Evolutionary conservation across 2,329 filamentous ascomycete genomes (phyloP).

Genomic region (Apiospora rasikravindrae): DNA sequence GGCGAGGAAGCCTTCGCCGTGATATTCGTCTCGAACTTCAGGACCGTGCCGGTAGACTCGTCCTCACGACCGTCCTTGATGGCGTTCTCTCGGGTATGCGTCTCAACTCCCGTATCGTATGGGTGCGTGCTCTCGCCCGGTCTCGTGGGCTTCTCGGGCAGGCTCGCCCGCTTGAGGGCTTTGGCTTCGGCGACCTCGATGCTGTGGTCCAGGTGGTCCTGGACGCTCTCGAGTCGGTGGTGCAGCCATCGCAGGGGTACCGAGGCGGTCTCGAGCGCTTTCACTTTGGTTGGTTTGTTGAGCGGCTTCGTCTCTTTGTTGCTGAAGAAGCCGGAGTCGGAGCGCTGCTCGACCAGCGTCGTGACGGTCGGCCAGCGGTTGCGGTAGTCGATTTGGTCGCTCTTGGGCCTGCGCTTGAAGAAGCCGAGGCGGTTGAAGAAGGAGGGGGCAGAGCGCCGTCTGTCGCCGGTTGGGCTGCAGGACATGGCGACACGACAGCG

Average conservation of each 20-base stretch:
- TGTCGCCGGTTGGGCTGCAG: not conserved
- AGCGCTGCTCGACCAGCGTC: conserved; percentile 21
- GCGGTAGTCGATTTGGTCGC: conserved; percentile 21
- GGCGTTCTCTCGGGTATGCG: not conserved
- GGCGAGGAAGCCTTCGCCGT: not conserved
- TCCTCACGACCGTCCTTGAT: not conserved
- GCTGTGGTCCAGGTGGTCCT: conserved; percentile 30
- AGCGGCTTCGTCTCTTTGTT: not conserved
- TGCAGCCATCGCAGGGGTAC: conserved; percentile 31
- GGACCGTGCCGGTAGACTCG: not conserved
- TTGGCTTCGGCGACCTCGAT: conserved; percentile 29
- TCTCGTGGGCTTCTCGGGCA: conserved; percentile 20
- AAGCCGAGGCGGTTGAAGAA: not conserved
- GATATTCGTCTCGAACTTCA: not conserved
- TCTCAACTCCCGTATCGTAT: conserved; percentile 35
- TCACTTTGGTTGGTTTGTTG: conserved; percentile 23
- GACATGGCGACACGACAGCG: not conserved
- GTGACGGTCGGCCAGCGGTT: conserved; percentile 24
- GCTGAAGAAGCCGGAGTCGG: conserved; percentile 10
- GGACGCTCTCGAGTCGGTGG: conserved; percentile 31
- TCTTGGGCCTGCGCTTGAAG: not conserved
- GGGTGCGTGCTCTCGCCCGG: conserved; percentile 39
- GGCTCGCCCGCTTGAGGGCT: conserved; percentile 24
- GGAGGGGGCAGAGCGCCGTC: not conserved
- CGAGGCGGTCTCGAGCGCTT: conserved; percentile 29